Evolutionary conservation across 1,284 basidiomycete genomes (phyloP).

Genomic region (Stereum hirsutum): DNA sequence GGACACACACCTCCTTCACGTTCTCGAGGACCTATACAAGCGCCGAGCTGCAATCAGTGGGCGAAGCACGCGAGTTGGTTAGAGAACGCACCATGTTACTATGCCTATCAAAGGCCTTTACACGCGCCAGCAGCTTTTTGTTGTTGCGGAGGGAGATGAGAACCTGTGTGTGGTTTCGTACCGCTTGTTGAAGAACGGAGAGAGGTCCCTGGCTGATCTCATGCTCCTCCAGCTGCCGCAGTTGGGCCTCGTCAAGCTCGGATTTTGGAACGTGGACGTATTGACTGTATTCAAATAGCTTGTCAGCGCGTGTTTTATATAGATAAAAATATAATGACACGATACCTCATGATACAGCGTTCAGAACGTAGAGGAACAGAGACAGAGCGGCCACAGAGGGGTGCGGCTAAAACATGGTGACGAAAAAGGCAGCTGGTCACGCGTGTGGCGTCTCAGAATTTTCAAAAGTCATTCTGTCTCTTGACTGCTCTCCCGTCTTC

Average conservation of each 20-base stretch:
- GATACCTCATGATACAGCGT: constrained; percentile 24
- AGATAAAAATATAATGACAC: constrained; percentile 4
- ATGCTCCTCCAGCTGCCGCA: constrained; percentile 93
- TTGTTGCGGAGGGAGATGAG: constrained; percentile 97
- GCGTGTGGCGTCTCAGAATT: too few relatives aligned
- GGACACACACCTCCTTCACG: constrained; percentile 76
- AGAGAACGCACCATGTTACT: constrained; percentile 83
- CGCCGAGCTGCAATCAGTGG: constrained; percentile 1
- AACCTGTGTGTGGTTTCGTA: constrained; percentile 96
- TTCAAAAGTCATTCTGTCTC: too few relatives aligned
- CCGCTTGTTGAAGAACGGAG: constrained; percentile 96
- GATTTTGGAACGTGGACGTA: constrained; percentile 96
- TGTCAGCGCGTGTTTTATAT: background rate
- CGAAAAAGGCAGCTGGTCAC: background rate
- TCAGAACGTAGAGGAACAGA: too few relatives aligned
- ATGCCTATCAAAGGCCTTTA: constrained; percentile 99
- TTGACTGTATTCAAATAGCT: constrained; percentile 54
- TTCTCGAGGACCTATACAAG: constrained; percentile 84
- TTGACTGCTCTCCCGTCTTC: constrained; percentile 5
- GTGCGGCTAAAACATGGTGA: too few relatives aligned
- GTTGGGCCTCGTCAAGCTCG: constrained; percentile 94
- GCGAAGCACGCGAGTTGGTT: too few relatives aligned
- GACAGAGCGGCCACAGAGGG: too few relatives aligned
- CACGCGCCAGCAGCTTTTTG: constrained; percentile 95
- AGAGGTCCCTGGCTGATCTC: constrained; percentile 96